phyloP scores from a whole-genome alignment of 768 basidiomycete genomes.

The Floccularia luteovirens region DNA sequence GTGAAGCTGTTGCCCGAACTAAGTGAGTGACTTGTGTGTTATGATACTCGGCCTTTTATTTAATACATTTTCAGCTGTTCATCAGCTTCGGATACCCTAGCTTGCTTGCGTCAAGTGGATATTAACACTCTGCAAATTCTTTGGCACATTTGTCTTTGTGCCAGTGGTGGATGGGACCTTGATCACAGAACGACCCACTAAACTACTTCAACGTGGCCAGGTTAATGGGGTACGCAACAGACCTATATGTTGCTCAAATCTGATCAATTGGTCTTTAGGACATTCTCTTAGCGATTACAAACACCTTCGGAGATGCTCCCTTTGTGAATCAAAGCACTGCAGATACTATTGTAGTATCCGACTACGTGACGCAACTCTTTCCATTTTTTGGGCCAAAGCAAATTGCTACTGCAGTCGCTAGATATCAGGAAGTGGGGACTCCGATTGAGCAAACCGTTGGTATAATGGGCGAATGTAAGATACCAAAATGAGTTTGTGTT shows the following conservation, averaged over 20 bases:
- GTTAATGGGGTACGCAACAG: conserved; percentile 26
- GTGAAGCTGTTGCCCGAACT: not conserved
- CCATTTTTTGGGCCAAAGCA: conserved; percentile 23
- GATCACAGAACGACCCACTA: conserved; percentile 27
- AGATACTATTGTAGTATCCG: conserved; percentile 13
- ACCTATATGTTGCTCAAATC: not conserved
- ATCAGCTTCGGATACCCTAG: conserved; percentile 16
- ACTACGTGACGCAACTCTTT: conserved; percentile 29
- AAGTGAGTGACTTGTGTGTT: not conserved
- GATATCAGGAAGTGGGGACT: conserved; percentile 23
- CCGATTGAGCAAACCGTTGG: conserved; percentile 22
- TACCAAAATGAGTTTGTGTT: not conserved
- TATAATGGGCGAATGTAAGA: conserved; percentile 31
- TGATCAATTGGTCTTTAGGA: conserved; percentile 11
- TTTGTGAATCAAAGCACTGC: conserved; percentile 27
- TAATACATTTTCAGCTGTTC: conserved; percentile 20
- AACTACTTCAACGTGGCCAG: conserved; percentile 19
- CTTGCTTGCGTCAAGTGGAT: conserved; percentile 24
- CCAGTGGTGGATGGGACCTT: conserved; percentile 34
- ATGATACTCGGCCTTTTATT: not conserved
- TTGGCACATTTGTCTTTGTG: conserved; percentile 21
- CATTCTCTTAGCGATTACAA: conserved; percentile 27
- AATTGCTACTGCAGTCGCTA: conserved; percentile 11
- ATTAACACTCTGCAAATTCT: conserved; percentile 22
- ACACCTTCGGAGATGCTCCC: conserved; percentile 23